A percentile compares a stretch with the other conserved stretches of the same genome.
Evolutionary conservation across 192 early-diverging fungal genomes (phyloP).

Genomic region (Nowakowskiella sp.): DNA sequence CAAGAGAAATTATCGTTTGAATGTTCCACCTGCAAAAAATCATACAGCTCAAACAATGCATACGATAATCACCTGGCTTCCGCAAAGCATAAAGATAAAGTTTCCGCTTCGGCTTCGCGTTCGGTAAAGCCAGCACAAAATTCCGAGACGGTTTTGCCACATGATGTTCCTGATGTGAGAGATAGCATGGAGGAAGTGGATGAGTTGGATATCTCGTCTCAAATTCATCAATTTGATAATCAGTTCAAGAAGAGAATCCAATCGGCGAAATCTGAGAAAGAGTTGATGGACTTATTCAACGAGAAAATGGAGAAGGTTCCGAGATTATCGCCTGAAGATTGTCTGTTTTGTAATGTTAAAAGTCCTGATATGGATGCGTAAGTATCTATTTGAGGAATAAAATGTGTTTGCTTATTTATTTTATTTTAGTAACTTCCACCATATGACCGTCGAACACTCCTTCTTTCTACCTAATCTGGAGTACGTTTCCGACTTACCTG

Average conservation of each 20-base stretch:
- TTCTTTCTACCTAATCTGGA: conserved; percentile 98
- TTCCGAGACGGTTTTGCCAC: conserved; percentile 12
- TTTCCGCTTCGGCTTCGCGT: conserved; percentile 4
- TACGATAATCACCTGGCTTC: conserved; percentile 85
- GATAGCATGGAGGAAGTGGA: neutral
- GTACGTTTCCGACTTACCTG: conserved; percentile 78
- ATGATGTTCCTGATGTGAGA: neutral
- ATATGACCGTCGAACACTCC: conserved; percentile 86
- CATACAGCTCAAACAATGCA: conserved; percentile 72
- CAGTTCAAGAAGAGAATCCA: conserved; percentile 24
- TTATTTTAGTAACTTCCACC: conserved; percentile 57
- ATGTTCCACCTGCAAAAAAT: conserved; percentile 45
- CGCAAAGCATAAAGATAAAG: conserved; percentile 85
- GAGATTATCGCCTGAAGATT: conserved; percentile 65
- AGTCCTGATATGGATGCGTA: conserved; percentile 31
- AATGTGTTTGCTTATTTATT: neutral
- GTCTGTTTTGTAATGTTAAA: conserved; percentile 80
- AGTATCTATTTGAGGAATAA: conserved; percentile 41
- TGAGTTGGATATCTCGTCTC: neutral
- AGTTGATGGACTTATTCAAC: conserved; percentile 65
- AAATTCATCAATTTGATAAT: neutral
- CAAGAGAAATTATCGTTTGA: conserved; percentile 30
- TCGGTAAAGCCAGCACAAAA: neutral
- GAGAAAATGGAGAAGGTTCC: conserved; percentile 67
- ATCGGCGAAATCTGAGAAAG: conserved; percentile 50